These are phyloP conservation scores for Bretziella fagacearum DNA, from an alignment of 2,329 filamentous ascomycete species.

Conservation along the genomic window DNA sequence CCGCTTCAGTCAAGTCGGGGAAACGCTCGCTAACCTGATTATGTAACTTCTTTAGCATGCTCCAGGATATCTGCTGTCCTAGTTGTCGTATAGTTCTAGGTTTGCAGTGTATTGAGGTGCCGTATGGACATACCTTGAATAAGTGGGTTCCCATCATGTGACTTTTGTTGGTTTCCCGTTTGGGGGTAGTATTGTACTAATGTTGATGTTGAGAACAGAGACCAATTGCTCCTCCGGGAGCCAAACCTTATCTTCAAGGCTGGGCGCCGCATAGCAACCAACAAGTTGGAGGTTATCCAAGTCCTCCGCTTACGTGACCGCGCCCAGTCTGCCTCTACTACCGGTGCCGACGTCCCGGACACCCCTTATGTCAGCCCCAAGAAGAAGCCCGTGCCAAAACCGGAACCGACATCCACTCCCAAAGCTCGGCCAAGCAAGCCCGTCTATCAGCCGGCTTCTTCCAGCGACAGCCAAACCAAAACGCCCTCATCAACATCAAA, in stretches of 20 bases:
- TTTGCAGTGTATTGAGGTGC: constrained; percentile 21
- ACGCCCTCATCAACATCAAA: too few relatives aligned
- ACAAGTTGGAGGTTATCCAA: neutral
- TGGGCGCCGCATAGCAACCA: neutral
- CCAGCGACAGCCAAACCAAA: too few relatives aligned
- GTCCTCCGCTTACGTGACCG: neutral
- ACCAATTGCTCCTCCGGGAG: constrained; percentile 23
- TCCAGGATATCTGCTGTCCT: constrained; percentile 24
- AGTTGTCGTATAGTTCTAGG: constrained; percentile 22
- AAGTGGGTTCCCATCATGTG: constrained; percentile 19
- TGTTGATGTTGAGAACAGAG: constrained; percentile 19
- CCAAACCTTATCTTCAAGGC: constrained; percentile 3
- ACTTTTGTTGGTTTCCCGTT: too few relatives aligned
- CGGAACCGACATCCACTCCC: constrained; percentile 16
- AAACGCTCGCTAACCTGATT: too few relatives aligned
- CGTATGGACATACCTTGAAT: constrained; percentile 24
- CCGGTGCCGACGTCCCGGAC: neutral
- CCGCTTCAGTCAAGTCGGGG: neutral
- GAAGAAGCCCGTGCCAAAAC: constrained; percentile 22
- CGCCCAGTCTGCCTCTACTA: neutral
- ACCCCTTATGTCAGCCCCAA: constrained; percentile 18
- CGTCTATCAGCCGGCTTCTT: neutral
- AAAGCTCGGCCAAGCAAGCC: constrained; percentile 3
- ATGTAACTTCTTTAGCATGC: constrained; percentile 19
- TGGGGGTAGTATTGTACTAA: constrained; percentile 3